Conservation (phyloP, 1,139 yeast species). For the Wickerhamomyces sp. region DNA sequence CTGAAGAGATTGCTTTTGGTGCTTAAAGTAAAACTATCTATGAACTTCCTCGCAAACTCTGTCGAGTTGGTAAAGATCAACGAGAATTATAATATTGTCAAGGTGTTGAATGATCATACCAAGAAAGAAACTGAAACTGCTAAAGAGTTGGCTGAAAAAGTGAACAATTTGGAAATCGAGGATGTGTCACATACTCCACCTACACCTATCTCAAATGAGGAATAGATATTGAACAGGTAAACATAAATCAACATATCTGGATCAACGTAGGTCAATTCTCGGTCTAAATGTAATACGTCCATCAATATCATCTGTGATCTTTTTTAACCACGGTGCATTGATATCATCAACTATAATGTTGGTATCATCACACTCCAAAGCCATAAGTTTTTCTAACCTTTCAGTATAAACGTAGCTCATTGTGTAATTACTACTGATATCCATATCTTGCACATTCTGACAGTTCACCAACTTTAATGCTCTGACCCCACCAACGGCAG, state of each 20-base stretch:
- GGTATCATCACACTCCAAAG: slow-evolving; percentile 5
- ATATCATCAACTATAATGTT: slow-evolving; percentile 3
- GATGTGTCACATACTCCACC: no score
- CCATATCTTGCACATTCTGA: slow-evolving; percentile 3
- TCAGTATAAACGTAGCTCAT: not conserved
- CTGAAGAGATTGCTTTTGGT: slow-evolving; percentile 22
- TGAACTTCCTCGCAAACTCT: slow-evolving; percentile 24
- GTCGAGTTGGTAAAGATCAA: slow-evolving; percentile 25
- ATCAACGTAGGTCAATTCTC: no score
- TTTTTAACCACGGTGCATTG: slow-evolving; percentile 4
- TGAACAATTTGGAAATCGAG: no score
- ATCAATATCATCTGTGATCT: slow-evolving; percentile 3
- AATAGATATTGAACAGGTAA: not conserved
- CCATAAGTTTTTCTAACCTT: not conserved
- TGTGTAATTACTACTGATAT: slow-evolving; percentile 8
- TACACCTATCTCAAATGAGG: not conserved
- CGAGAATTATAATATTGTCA: slow-evolving; percentile 7
- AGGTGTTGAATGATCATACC: not conserved
- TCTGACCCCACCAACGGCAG: slow-evolving; percentile 9
- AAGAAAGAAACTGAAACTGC: not conserved
- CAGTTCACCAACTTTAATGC: slow-evolving; percentile 3
- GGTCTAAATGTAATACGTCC: not conserved
- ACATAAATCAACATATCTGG: not conserved
- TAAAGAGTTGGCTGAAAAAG: no score
- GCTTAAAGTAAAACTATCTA: slow-evolving; percentile 20